Conservation (phyloP, 352 stramenopile genomes). For the Globisporangium cederbergense region DNA sequence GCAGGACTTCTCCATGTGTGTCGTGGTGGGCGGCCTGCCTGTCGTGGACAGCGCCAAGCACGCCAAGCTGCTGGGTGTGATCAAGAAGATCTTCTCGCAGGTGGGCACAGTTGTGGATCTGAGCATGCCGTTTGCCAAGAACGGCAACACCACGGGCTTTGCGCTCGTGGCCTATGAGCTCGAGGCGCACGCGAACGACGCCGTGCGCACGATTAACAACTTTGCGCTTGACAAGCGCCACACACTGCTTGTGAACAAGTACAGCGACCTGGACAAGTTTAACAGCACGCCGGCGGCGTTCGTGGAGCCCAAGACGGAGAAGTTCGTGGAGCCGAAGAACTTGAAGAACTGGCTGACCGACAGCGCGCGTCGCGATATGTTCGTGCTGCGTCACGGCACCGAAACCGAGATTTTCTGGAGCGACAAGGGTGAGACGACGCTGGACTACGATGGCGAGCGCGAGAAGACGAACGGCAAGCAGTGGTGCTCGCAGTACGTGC, state of each 20-base stretch:
- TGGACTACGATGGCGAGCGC: conserved; percentile 95
- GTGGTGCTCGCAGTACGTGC: conserved; percentile 98
- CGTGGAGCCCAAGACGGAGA: conserved; percentile 74
- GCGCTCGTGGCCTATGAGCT: conserved; percentile 82
- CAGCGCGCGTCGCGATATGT: conserved; percentile 91
- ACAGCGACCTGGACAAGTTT: conserved; percentile 87
- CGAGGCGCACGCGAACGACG: conserved; percentile 70
- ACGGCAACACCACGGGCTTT: conserved; percentile 67
- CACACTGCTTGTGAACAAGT: conserved; percentile 91
- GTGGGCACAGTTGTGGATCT: conserved; percentile 74
- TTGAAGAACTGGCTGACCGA: conserved; percentile 93
- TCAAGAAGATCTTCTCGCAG: conserved; percentile 87
- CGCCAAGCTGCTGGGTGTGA: conserved; percentile 76
- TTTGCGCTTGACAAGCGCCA: conserved; percentile 97
- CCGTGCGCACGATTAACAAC: conserved; percentile 83
- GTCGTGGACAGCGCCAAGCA: conserved; percentile 76
- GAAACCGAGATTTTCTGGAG: conserved; percentile 98
- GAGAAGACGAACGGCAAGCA: conserved; percentile 95
- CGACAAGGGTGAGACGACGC: conserved; percentile 83
- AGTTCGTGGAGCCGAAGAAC: conserved; percentile 92
- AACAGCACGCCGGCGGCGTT: conserved; percentile 66
- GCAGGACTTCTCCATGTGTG: conserved; percentile 75
- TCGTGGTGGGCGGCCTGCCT: conserved; percentile 79
- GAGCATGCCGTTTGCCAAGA: conserved; percentile 68
- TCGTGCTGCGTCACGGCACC: conserved; percentile 91